Evolutionary conservation across 192 early-diverging fungal species (phyloP).

Genomic region (Lunasporangiospora selenospora): DNA sequence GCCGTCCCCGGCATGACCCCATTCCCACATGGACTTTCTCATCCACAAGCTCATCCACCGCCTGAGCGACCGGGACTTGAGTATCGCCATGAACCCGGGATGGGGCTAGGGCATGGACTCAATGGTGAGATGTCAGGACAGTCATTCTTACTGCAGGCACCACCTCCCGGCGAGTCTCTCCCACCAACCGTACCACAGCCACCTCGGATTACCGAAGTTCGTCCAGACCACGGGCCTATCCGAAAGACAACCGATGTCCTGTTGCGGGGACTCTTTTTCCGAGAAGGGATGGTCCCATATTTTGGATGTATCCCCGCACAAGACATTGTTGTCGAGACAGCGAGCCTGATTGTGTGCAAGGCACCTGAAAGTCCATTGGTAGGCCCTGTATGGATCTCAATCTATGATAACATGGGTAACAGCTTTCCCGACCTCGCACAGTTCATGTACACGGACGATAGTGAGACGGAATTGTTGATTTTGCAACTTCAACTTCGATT

Average conservation of each 20-base stretch:
- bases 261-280: conserved; percentile 21
- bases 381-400: conserved; percentile 16
- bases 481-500: conserved; percentile 31
- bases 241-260: conserved; percentile 40
- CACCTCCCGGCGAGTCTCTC: neutral
- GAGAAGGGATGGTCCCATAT: conserved; percentile 39
- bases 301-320: conserved; percentile 35
- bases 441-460: conserved; percentile 42
- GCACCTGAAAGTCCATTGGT: conserved; percentile 25
- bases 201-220: conserved; percentile 20
- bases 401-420: conserved; percentile 27
- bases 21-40: too few relatives aligned
- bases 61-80: too few relatives aligned
- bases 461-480: conserved; percentile 35
- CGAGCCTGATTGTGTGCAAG: conserved; percentile 29
- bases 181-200: conserved; percentile 2
- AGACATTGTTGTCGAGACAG: conserved; percentile 22
- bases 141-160: too few relatives aligned
- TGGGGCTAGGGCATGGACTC: too few relatives aligned
- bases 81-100: too few relatives aligned
- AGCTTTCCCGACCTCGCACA: conserved; percentile 21
- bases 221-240: conserved; percentile 35
- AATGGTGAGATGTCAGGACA: too few relatives aligned
- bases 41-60: too few relatives aligned
- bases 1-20: too few relatives aligned